A percentile compares a stretch with the other conserved stretches of the same genome.
Conservation (phyloP, 2,329 filamentous ascomycete species). For the Colletotrichum destructivum region DNA sequence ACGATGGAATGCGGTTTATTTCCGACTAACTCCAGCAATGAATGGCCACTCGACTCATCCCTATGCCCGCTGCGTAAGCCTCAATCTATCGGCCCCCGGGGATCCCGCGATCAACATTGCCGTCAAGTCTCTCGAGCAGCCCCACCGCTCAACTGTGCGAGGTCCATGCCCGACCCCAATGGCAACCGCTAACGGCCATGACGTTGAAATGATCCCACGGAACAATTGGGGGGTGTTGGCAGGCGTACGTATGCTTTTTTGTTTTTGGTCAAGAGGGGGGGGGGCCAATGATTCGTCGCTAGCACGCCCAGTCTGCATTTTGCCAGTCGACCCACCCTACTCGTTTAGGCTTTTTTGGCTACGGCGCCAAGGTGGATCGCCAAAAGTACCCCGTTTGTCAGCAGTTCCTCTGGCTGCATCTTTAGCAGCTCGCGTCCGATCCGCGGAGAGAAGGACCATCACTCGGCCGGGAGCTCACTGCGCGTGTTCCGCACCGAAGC, state of each 20-base stretch:
- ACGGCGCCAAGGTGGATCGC: constrained; percentile 33
- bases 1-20: constrained; percentile 7
- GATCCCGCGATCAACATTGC: constrained; percentile 40
- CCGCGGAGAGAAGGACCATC: constrained; percentile 26
- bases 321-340: constrained; percentile 19
- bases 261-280: neutral
- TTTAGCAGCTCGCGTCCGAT: constrained; percentile 30
- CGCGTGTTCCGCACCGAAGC: constrained; percentile 9
- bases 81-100: constrained; percentile 34
- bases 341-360: constrained; percentile 36
- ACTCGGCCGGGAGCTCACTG: constrained; percentile 32
- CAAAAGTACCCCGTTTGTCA: constrained; percentile 36
- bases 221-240: constrained; percentile 15
- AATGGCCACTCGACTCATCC: constrained; percentile 20
- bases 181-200: constrained; percentile 37
- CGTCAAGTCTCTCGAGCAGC: constrained; percentile 25
- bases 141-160: constrained; percentile 31
- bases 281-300: constrained; percentile 31
- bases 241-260: constrained; percentile 39
- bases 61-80: constrained; percentile 39
- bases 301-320: constrained; percentile 25
- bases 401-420: constrained; percentile 13
- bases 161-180: constrained; percentile 23
- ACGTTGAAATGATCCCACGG: constrained; percentile 40
- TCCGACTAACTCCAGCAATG: constrained; percentile 23